Base-by-base conservation (phyloP, 192 early-diverging fungal genomes). In the Mortierella hygrophila region DNA sequence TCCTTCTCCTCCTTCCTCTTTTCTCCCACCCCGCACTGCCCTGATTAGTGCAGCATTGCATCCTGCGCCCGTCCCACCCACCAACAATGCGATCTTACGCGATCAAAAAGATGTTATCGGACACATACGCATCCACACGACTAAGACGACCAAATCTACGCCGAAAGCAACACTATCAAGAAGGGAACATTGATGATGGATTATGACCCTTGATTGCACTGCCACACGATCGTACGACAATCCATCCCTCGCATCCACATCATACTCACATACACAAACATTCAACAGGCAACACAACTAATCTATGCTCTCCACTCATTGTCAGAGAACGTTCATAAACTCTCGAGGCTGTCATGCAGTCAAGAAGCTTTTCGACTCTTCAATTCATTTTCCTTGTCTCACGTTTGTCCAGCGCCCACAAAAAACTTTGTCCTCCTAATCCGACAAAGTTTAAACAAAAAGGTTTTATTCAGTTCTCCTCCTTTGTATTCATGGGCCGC, bases 361-460 rank as follows among this genome's bases (percentile, higher is more conserved):
- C 11, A 32, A 65, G 15, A 32, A 65, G 29, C 29, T 65, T 26
- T 32, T 32, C 60, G 60, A 26, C 26, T 65, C 3, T 65, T 65
- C 13, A 4, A 32, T 32, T 65, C 13, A 15, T 65, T 32, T 65
- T 26, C 26, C 32, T 65, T 65, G 10, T 26, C 13, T 65, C 35
- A 3, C 13, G 11, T 46, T 35, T 65, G 26, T 65, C 26, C 29
- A 35, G 60, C 26, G 29, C 60, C 60, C 29, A 65, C 8, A 15
- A 13, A 23, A 57, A 9, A 23, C 23, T n/a, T 26, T 57, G 21
- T 57, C 55, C 54, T 18, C 29, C 11, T 11, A 65, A 65, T 65
- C 60, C 60, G 60, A 65, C 60, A 65, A 65, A 32, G 60, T 65
- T 65, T 65, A 65, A 65, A 57, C 6, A 57, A n/a, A 57, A 57